These are phyloP conservation scores for Diaporthe longicolla DNA, from an alignment of 2,329 filamentous ascomycete genomes.

Conservation along the genomic window DNA sequence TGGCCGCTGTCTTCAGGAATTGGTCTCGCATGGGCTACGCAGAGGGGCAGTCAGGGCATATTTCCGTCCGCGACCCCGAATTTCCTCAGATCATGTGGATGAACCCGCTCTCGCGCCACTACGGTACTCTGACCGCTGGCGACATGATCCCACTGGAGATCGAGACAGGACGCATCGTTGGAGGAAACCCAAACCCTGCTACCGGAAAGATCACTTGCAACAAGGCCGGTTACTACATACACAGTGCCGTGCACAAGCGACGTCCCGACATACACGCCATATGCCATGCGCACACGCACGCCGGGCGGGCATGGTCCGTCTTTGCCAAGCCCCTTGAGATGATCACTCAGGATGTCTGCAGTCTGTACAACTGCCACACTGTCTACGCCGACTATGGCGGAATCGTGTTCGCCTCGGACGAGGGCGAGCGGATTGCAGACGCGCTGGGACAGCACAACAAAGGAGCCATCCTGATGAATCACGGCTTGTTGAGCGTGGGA, in stretches of 20 bases:
- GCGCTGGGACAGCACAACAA: slow-evolving; percentile 72
- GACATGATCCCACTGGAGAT: slow-evolving; percentile 78
- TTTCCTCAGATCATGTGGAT: slow-evolving; percentile 76
- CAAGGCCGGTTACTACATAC: slow-evolving; percentile 78
- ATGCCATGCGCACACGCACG: slow-evolving; percentile 77
- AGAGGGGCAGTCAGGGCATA: slow-evolving; percentile 76
- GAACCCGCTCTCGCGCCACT: slow-evolving; percentile 77
- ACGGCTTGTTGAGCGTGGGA: slow-evolving; percentile 80
- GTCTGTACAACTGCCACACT: slow-evolving; percentile 73
- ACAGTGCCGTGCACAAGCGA: slow-evolving; percentile 77
- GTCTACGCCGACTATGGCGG: slow-evolving; percentile 73
- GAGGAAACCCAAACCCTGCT: slow-evolving; percentile 70
- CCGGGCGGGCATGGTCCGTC: slow-evolving; percentile 76
- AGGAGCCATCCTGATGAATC: slow-evolving; percentile 77
- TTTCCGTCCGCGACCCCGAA: slow-evolving; percentile 77
- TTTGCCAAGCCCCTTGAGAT: slow-evolving; percentile 78
- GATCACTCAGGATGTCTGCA: slow-evolving; percentile 77
- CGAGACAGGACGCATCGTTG: slow-evolving; percentile 70
- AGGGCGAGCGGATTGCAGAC: slow-evolving; percentile 74
- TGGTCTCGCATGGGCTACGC: slow-evolving; percentile 75
- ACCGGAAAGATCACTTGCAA: slow-evolving; percentile 64
- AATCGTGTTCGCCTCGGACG: slow-evolving; percentile 71
- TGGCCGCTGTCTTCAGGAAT: slow-evolving; percentile 77
- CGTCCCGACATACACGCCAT: slow-evolving; percentile 75
- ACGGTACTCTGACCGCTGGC: slow-evolving; percentile 74